A percentile compares a stretch with the other conserved stretches of the same genome.
These are phyloP conservation scores for Tricholoma saponaceum DNA, from an alignment of 768 basidiomycete species.

Conservation along the genomic window DNA sequence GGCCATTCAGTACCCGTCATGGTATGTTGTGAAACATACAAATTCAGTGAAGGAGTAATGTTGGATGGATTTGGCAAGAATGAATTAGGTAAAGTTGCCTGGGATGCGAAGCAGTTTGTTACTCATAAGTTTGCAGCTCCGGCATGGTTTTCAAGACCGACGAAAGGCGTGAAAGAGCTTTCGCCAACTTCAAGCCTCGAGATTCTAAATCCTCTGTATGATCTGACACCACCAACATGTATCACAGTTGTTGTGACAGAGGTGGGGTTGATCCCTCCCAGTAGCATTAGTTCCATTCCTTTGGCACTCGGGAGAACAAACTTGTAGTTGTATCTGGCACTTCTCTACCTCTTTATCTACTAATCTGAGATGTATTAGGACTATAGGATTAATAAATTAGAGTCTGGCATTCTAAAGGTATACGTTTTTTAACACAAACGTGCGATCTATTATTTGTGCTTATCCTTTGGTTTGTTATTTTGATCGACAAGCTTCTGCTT, in stretches of 20 bases:
- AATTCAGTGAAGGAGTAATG: constrained; percentile 90
- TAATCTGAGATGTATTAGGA: no score
- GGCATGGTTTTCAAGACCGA: constrained; percentile 25
- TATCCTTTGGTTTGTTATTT: constrained; percentile 16
- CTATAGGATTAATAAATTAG: constrained; percentile 1
- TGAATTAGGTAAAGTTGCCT: constrained; percentile 68
- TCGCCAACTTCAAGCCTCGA: constrained; percentile 55
- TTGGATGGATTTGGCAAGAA: constrained; percentile 95
- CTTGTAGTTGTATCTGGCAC: constrained; percentile 24
- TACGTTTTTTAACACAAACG: not conserved
- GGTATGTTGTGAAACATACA: constrained; percentile 98
- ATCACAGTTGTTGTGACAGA: constrained; percentile 98
- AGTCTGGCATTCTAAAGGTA: not conserved
- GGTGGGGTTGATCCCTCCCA: constrained; percentile 92
- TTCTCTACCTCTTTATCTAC: not conserved
- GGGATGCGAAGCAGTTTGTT: not conserved
- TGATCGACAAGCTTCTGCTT: constrained; percentile 48
- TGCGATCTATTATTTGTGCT: constrained; percentile 6
- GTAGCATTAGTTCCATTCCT: constrained; percentile 82
- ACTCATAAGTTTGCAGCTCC: constrained; percentile 27
- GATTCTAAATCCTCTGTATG: constrained; percentile 85
- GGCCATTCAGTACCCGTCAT: constrained; percentile 87
- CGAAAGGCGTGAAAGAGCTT: constrained; percentile 18
- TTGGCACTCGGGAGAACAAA: constrained; percentile 56
- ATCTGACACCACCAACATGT: constrained; percentile 86